Base-by-base conservation (phyloP, 2,329 filamentous ascomycete genomes). In the Cladosporium sp. region DNA sequence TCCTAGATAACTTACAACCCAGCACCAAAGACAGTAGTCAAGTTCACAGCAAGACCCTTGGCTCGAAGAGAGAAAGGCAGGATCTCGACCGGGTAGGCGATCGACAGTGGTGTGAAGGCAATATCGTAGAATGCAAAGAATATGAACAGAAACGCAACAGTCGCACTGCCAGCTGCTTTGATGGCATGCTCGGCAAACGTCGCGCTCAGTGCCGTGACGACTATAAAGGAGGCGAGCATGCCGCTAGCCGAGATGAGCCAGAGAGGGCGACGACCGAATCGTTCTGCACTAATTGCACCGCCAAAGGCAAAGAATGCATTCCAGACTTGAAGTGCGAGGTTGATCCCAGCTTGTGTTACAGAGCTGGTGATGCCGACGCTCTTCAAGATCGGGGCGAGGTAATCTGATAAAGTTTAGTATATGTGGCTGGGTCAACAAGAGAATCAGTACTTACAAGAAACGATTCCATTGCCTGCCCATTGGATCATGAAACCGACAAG, bases 81-180 rank as follows among this genome's bases (percentile, higher is more conserved):
- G 53, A 78, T 74, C 58, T 77, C 74, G 43, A 71, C 68, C 12
- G 66, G 64, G 59, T 76, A 77, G 13, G 67, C 68, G 15, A 74
- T 66, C 1, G 71, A 63, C 8, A 77, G 64, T 19, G 71, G 70
- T 4, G 69, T 70, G 57, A 67, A 74, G 20, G 70, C 70, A 55
- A 71, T 60, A 43, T 69, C 68, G 59, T 69, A 69, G 57, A 58
- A 68, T 24, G 64, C 55, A 50, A 61, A 63, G 61, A 63, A 65
- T 43, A 67, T 54, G 55, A 61, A 67, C 48, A 68, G 60, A 51
- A 65, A 54, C 53, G 62, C 64, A 20, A 70, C 58, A 45, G 67
- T 62, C 15, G 63, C 58, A 47, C 60, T 59, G 18, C 61, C 67
- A 4, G 55, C 47, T 13, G 57, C 61, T 13, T 56, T 51, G 34